A percentile compares a stretch with the other conserved stretches of the same genome.
These are phyloP conservation scores for Calonectria naviculata DNA, from an alignment of 2,329 filamentous ascomycete species.

Conservation along the genomic window DNA sequence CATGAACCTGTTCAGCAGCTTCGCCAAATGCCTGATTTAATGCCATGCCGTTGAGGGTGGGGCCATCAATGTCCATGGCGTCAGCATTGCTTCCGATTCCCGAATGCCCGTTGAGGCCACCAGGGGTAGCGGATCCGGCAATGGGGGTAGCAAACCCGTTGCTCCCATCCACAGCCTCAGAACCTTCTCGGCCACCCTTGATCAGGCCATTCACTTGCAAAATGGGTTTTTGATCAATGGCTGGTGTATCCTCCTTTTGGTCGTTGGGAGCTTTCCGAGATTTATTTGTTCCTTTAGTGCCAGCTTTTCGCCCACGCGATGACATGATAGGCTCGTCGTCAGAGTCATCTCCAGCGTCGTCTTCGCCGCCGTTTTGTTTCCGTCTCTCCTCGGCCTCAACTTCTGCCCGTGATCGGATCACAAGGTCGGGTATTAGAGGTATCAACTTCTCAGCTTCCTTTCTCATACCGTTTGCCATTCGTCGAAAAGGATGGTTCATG, in stretches of 20 bases:
- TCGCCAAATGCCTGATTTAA: conserved; percentile 73
- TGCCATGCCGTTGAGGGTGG: conserved; percentile 74
- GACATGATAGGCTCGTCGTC: conserved; percentile 99
- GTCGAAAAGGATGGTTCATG: conserved; percentile 85
- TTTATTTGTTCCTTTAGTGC: conserved; percentile 80
- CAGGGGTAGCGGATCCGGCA: conserved; percentile 80
- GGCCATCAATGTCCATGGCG: conserved; percentile 87
- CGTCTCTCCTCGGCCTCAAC: conserved; percentile 90
- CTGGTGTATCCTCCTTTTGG: conserved; percentile 83
- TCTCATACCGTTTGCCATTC: conserved; percentile 95
- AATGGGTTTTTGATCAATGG: conserved; percentile 78
- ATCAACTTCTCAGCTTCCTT: conserved; percentile 98
- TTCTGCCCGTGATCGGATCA: conserved; percentile 90
- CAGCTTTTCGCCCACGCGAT: conserved; percentile 88
- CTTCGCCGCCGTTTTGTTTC: conserved; percentile 86
- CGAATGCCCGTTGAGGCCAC: conserved; percentile 74
- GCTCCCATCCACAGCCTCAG: conserved; percentile 82
- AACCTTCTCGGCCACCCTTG: conserved; percentile 74
- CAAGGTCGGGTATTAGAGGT: conserved; percentile 92
- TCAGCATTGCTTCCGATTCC: conserved; percentile 81
- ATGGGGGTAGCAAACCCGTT: conserved; percentile 88
- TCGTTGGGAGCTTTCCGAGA: conserved; percentile 80
- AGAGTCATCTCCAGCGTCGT: conserved; percentile 88
- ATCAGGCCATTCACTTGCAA: conserved; percentile 74
- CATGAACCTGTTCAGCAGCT: conserved; percentile 79